Conservation (phyloP, 2,329 filamentous ascomycete genomes). For the Colletotrichum paranaense region DNA sequence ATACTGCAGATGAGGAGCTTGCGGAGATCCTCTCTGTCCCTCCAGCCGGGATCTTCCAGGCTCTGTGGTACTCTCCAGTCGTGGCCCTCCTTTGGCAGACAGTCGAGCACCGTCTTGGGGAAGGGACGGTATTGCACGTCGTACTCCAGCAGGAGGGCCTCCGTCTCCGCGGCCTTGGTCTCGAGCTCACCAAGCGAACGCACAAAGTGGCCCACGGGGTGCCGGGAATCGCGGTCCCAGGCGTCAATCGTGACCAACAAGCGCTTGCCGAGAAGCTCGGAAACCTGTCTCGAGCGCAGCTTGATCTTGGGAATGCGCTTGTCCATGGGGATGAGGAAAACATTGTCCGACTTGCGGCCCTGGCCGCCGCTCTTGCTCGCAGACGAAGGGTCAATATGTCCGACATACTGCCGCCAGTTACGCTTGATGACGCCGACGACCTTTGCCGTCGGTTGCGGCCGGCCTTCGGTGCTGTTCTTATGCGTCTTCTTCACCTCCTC, state of each 20-base stretch:
- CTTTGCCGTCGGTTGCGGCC: conserved; percentile 88
- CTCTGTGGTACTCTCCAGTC: conserved; percentile 91
- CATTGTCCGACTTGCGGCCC: conserved; percentile 87
- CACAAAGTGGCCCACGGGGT: conserved; percentile 93
- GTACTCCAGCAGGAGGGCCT: conserved; percentile 92
- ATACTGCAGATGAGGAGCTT: conserved; percentile 95
- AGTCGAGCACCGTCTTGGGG: conserved; percentile 94
- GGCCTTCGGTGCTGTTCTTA: conserved; percentile 78
- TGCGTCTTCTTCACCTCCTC: conserved; percentile 92
- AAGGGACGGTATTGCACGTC: conserved; percentile 98
- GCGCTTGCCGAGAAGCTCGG: conserved; percentile 89
- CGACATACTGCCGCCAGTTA: conserved; percentile 98
- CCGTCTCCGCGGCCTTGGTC: conserved; percentile 97
- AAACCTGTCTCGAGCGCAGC: conserved; percentile 89
- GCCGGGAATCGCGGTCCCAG: conserved; percentile 93
- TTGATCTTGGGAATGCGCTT: conserved; percentile 97
- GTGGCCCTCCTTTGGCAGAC: conserved; percentile 89
- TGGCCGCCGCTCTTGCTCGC: conserved; percentile 79
- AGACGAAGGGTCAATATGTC: conserved; percentile 90
- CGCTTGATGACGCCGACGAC: conserved; percentile 94
- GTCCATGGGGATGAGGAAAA: conserved; percentile 98
- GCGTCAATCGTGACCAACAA: conserved; percentile 93
- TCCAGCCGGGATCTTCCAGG: conserved; percentile 87
- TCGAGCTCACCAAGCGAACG: conserved; percentile 93
- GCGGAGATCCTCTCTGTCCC: conserved; percentile 83